Conservation (phyloP, 129 eudicot species). For the Flaveria bidentis region DNA sequence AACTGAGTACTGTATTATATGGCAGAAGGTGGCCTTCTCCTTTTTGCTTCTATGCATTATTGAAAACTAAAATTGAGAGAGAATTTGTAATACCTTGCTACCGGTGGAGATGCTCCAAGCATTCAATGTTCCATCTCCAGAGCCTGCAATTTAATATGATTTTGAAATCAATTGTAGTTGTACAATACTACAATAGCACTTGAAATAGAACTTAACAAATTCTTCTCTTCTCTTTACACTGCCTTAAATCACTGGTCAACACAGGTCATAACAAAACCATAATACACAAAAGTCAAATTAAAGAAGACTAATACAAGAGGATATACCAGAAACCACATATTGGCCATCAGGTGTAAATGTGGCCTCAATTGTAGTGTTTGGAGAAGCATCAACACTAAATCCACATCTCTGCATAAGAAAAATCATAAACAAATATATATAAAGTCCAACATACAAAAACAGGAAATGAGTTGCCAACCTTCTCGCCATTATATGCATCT, state of each 20-base stretch:
- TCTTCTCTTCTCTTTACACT: neutral
- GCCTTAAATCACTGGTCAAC: neutral
- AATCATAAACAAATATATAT: conserved; percentile 6
- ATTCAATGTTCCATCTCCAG: conserved; percentile 93
- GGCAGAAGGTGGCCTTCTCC: neutral
- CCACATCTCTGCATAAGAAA: conserved; percentile 72
- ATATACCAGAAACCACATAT: conserved; percentile 75
- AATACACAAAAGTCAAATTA: neutral
- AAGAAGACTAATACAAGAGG: conserved; percentile 10
- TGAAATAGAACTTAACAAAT: neutral
- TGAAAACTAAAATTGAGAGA: neutral
- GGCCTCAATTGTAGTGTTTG: conserved; percentile 72
- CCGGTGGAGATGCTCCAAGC: conserved; percentile 72
- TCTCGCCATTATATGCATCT: conserved; percentile 95
- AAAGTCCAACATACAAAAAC: conserved; percentile 12
- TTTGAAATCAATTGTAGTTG: neutral
- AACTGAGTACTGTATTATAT: neutral
- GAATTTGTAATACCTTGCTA: conserved; percentile 55
- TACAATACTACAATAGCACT: conserved; percentile 10
- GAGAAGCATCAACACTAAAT: conserved; percentile 81
- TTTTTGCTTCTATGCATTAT: conserved; percentile 7
- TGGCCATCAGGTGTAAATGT: conserved; percentile 98
- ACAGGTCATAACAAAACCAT: neutral
- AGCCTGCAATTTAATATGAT: conserved; percentile 46
- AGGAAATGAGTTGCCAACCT: conserved; percentile 49